A percentile compares a stretch with the other conserved stretches of the same genome.
Evolutionary conservation across 1,284 basidiomycete genomes (phyloP).

Genomic region (Trichosporon ovoides): DNA sequence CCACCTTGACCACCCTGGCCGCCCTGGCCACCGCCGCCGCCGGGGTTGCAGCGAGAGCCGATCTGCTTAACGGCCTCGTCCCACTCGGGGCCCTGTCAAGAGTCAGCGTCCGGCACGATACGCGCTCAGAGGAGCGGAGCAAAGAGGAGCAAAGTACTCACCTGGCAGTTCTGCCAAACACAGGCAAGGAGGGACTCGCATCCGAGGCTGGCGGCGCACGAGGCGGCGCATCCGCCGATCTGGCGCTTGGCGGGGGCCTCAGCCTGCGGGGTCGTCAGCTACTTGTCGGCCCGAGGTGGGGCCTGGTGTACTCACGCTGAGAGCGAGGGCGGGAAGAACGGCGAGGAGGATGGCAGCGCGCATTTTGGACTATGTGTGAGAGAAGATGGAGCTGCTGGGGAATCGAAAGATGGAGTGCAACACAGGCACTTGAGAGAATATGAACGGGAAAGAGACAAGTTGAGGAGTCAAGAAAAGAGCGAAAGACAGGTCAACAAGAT

Average conservation of each 20-base stretch:
- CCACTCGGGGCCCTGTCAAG: conserved; percentile 10
- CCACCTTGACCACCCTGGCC: not conserved
- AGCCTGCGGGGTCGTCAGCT: not conserved
- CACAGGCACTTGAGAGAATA: conserved; percentile 1
- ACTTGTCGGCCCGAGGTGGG: not conserved
- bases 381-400: not conserved
- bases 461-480: too few species aligned
- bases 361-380: not conserved
- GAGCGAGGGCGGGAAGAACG: conserved; percentile 9
- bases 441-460: not conserved
- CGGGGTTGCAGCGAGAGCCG: not conserved
- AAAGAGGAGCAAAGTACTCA: conserved; percentile 5
- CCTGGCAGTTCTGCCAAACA: conserved; percentile 20
- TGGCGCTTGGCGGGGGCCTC: conserved; percentile 6
- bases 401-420: not conserved
- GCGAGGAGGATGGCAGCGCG: conserved; percentile 11
- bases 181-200: conserved; percentile 12
- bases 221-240: not conserved
- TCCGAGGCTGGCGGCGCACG: conserved; percentile 5
- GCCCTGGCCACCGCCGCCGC: not conserved
- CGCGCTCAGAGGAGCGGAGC: not conserved
- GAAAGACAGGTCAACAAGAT: not conserved
- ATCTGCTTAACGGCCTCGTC: conserved; percentile 5
- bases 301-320: not conserved
- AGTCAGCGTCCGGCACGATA: not conserved